These are phyloP conservation scores for Vitis amurensis DNA, from an alignment of 164 flowering plant genomes.

Conservation along the genomic window DNA sequence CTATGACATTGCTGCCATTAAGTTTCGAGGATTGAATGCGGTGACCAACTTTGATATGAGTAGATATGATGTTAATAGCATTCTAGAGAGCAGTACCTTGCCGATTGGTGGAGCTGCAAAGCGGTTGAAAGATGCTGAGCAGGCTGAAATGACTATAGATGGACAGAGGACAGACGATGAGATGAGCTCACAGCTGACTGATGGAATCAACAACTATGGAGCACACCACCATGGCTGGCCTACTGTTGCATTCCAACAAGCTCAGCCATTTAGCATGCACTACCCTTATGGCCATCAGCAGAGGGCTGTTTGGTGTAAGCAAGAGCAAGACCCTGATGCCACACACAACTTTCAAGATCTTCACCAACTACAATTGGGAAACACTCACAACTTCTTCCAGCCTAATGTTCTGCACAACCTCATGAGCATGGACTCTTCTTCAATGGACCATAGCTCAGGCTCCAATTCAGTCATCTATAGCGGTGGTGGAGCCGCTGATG, in stretches of 20 bases:
- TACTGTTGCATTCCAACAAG: conserved; percentile 55
- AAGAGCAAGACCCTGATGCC: conserved; percentile 46
- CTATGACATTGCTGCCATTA: conserved; percentile 94
- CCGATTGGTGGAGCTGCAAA: conserved; percentile 84
- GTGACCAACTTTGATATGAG: conserved; percentile 96
- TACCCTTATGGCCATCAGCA: conserved; percentile 41
- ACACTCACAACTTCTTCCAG: conserved; percentile 65
- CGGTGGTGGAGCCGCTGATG: conserved; percentile 21
- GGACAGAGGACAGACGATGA: conserved; percentile 26
- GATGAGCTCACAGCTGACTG: conserved; percentile 32
- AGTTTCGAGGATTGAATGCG: conserved; percentile 87
- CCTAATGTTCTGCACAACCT: conserved; percentile 51
- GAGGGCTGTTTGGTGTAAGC: conserved; percentile 67
- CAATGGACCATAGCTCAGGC: conserved; percentile 61
- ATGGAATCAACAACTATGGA: conserved; percentile 36
- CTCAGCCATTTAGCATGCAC: conserved; percentile 46
- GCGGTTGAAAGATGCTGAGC: conserved; percentile 69
- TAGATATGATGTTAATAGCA: conserved; percentile 83
- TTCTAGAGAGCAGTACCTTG: conserved; percentile 72
- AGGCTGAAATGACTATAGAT: conserved; percentile 36
- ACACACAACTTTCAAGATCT: conserved; percentile 19
- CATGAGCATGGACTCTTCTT: conserved; percentile 55
- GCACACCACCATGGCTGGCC: conserved; percentile 45
- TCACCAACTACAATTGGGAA: conserved; percentile 53
- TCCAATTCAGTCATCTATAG: conserved; percentile 46